Conservation (phyloP, 2,329 filamentous ascomycete species). For the Trichoderma sp. region DNA sequence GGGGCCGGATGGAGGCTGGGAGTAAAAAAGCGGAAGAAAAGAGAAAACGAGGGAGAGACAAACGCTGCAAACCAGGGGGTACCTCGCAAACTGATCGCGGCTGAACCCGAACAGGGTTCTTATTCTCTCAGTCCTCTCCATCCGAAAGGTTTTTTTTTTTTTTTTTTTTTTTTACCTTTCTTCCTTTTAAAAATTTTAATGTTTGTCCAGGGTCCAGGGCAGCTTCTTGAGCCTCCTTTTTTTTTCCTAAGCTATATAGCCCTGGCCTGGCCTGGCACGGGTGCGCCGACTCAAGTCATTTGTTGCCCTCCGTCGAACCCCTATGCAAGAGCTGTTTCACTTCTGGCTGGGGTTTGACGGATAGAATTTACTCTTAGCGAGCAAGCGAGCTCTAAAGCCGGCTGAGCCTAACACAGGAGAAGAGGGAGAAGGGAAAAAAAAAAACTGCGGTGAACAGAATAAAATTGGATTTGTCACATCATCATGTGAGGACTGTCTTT, state of each 20-base stretch:
- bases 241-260: background rate
- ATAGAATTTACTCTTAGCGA: background rate
- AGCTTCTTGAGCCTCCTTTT: conserved; percentile 20
- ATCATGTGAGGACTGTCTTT: background rate
- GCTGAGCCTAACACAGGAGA: background rate
- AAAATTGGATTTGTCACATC: background rate
- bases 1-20: background rate
- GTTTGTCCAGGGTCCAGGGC: background rate
- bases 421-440: background rate
- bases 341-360: background rate
- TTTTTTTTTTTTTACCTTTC: background rate
- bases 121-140: background rate
- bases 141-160: background rate
- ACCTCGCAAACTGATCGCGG: conserved; percentile 11
- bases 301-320: background rate
- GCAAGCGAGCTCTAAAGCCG: background rate
- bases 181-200: background rate
- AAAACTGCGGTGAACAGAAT: background rate
- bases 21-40: background rate
- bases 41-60: background rate
- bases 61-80: background rate
- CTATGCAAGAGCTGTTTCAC: conserved; percentile 16
- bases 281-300: conserved; percentile 4
- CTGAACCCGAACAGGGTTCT: conserved; percentile 11
- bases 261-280: background rate